Conservation (phyloP, 192 early-diverging fungal species). For the Coemansia interrupta region DNA sequence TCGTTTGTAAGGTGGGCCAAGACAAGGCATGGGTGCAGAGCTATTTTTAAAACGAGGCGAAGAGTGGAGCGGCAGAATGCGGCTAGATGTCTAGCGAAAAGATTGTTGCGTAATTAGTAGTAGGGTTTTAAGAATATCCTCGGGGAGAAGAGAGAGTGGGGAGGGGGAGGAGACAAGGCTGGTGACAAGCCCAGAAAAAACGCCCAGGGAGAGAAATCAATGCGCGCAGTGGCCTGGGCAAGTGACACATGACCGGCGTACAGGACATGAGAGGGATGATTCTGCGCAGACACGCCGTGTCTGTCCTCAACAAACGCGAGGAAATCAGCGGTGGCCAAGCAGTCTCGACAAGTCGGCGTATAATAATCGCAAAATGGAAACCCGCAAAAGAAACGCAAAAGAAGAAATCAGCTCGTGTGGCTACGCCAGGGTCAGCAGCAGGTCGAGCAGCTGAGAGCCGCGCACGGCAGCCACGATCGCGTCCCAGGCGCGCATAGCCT, state of each 20-base stretch:
- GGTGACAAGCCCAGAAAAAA: neutral
- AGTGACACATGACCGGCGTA: neutral
- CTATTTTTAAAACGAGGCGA: too few species aligned
- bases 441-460: slow-evolving; percentile 36
- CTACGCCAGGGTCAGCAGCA: slow-evolving; percentile 21
- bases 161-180: neutral
- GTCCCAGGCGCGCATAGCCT: slow-evolving; percentile 46
- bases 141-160: neutral
- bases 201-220: slow-evolving; percentile 6
- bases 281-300: neutral
- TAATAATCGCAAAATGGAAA: neutral
- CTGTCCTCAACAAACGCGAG: neutral
- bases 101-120: too few species aligned
- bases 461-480: slow-evolving; percentile 40
- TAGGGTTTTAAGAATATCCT: neutral
- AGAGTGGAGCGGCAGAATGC: too few species aligned
- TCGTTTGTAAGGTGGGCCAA: neutral
- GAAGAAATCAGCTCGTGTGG: neutral
- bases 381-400: neutral
- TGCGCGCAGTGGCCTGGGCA: slow-evolving; percentile 6
- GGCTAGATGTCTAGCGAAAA: too few species aligned
- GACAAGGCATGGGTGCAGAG: neutral
- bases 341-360: too few species aligned
- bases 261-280: neutral
- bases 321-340: neutral